Evolutionary conservation across 2,329 filamentous ascomycete species (phyloP), one percentile per base, ranked within the genome.

Genomic region (Xylariaceae sp.): DNA sequence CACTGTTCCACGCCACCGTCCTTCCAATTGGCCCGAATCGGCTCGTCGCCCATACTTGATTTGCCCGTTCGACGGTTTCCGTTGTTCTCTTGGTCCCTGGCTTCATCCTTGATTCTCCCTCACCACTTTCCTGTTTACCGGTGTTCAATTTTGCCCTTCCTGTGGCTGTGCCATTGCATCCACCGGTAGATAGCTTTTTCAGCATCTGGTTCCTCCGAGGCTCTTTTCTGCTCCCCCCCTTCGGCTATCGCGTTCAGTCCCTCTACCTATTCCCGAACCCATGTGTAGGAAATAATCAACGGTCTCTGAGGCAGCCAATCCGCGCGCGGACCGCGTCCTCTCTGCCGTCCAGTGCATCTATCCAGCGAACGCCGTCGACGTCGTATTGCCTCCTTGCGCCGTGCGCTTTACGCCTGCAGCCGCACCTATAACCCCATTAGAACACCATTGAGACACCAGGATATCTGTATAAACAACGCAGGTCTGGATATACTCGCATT

Each of bases 21-120:
- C n/a, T 48, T 49, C 36, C 54, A 57, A 59, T 59, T 59, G 57
- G 57, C 46, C 41, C 53, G 52, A 42, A 50, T 21, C 37, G 49
- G 19, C 36, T 48, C 13, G 22, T 26, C 18, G 43, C 36, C n/a
- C 48, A 18, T 16, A 29, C 49, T 50, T 59, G 57, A 59, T 57
- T 57, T 49, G 57, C 54, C 44, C 43, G 39, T 47, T 34, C 39
- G 39, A 40, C 46, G 36, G 26, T 53, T 45, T 52, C 36, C 37
- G 47, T 44, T 45, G 26, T 47, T 39, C 43, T 46, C 43, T 34
- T 39, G 45, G 43, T 43, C 47, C 47, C 47, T 53, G 56, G 50
- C 51, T 57, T 56, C 32, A 47, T 51, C 47, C 51, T 43, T 52
- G 50, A 53, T 16, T 18, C 51, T 42, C 36, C 45, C 37, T 47